These are phyloP conservation scores for Boletus tylopilopsis DNA, from an alignment of 768 basidiomycete genomes.

Conservation along the genomic window DNA sequence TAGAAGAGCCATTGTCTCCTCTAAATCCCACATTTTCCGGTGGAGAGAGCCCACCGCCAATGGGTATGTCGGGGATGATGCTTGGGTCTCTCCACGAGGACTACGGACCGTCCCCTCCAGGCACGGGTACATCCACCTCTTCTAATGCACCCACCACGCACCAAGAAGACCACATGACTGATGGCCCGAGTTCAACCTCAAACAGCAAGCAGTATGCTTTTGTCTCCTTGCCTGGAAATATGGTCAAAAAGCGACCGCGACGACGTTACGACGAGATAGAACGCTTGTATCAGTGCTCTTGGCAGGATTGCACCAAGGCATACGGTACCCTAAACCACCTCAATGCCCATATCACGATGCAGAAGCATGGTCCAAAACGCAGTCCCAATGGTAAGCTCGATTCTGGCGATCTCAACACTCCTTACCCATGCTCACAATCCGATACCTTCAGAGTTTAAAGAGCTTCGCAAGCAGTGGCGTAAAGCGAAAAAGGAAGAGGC, in stretches of 20 bases:
- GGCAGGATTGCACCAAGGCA: conserved; percentile 72
- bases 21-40: conserved; percentile 51
- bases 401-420: not conserved
- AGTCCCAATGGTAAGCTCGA: conserved; percentile 74
- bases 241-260: conserved; percentile 80
- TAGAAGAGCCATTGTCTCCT: conserved; percentile 53
- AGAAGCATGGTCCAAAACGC: conserved; percentile 89
- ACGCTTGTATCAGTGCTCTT: conserved; percentile 85
- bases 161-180: conserved; percentile 17
- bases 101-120: conserved; percentile 61
- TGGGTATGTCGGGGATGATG: conserved; percentile 31
- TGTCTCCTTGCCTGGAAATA: conserved; percentile 75
- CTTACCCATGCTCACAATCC: conserved; percentile 8
- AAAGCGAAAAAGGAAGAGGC: conserved; percentile 81
- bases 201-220: conserved; percentile 78
- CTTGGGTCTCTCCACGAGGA: conserved; percentile 46
- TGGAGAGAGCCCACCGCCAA: conserved; percentile 33
- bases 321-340: conserved; percentile 97
- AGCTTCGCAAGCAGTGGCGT: conserved; percentile 94
- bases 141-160: conserved; percentile 37
- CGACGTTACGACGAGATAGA: conserved; percentile 94
- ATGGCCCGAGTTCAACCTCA: conserved; percentile 30
- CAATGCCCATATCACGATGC: conserved; percentile 98
- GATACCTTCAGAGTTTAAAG: conserved; percentile 80
- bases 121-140: conserved; percentile 57